Evolutionary conservation across 768 basidiomycete genomes (phyloP), one percentile per base, ranked within the genome.

Genomic region (Kwoniella shandongensis): DNA sequence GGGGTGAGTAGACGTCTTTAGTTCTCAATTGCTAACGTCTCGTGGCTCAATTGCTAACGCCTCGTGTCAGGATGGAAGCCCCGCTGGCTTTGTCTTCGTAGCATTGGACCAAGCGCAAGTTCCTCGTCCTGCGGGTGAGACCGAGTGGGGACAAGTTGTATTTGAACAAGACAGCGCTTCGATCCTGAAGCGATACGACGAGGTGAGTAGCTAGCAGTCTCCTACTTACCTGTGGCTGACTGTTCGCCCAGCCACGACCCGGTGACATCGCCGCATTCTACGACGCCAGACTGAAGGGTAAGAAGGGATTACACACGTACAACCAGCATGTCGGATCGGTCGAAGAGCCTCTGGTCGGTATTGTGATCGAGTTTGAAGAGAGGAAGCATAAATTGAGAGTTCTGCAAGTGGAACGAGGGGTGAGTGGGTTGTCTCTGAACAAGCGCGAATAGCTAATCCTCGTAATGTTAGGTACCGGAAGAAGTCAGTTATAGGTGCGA

Each of bases 331-430:
- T 79, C 8, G 84, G 84, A 2, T 80, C 74, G 36, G 39, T 79
- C 3, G 78, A 77, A 17, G 83, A 85, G 62, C 82, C 84, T 22
- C 63, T 90, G 5, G 79, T 89, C 32, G 92, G 86, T 8, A 79
- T 96, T 42, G 83, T 93, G 51, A 81, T 81, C 45, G 91, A 93
- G 70, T 88, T 86, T 72, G 92, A 96, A 66, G 76, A 78, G 36
- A 91, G 89, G 83, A 93, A 92, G 80, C 83, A 82, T 59, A 96
- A 96, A 79, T 80, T 92, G 51, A 83, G 82, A 73, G 84, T 89
- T 41, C 86, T 86, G 74, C 89, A 93, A 74, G 91, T 91, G 51
- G 91, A 89, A 74, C 85, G 88, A 72, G 88, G 59, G 42, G 75
- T 68, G 85, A 88, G 45, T 88, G 22, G 23, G 8, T 23, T 38